Conservation (phyloP, 805 yeast species). For the Tetrapisispora pingtungensis region DNA sequence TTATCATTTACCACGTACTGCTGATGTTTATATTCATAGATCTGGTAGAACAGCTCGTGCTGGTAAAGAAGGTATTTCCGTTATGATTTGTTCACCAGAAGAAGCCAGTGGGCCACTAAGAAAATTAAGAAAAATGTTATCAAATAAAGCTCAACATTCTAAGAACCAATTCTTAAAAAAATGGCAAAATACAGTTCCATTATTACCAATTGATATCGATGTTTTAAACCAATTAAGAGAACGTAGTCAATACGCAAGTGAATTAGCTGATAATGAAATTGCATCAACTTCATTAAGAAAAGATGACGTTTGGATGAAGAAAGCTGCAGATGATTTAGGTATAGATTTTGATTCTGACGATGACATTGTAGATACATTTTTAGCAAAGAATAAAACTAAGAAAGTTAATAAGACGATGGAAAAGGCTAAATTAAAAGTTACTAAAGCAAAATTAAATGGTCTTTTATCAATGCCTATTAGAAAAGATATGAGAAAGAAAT, state of each 20-base stretch:
- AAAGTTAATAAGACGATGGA: constrained; percentile 43
- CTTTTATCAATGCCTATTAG: constrained; percentile 47
- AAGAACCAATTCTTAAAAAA: constrained; percentile 26
- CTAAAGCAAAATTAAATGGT: constrained; percentile 44
- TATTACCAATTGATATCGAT: constrained; percentile 68
- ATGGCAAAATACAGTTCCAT: constrained; percentile 48
- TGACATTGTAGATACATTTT: constrained; percentile 33
- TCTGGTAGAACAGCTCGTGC: constrained; percentile 99
- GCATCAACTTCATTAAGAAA: constrained; percentile 50
- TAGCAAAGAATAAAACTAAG: constrained; percentile 52
- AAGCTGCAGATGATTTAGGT: constrained; percentile 92
- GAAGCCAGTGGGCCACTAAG: constrained; percentile 84
- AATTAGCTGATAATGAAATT: constrained; percentile 63
- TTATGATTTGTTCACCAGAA: constrained; percentile 85
- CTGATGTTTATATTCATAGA: constrained; percentile 89
- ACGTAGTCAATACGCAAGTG: constrained; percentile 58
- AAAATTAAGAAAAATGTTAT: constrained; percentile 54
- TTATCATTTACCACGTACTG: constrained; percentile 88
- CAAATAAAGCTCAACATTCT: constrained; percentile 18
- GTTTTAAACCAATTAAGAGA: constrained; percentile 60
- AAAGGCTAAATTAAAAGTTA: constrained; percentile 37
- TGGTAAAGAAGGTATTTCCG: constrained; percentile 85
- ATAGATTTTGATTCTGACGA: constrained; percentile 59
- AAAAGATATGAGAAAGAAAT: constrained; percentile 56
- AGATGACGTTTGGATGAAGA: constrained; percentile 71